These are phyloP conservation scores for Ochromonas danica DNA, from an alignment of 108 stramenopile species.

Conservation along the genomic window DNA sequence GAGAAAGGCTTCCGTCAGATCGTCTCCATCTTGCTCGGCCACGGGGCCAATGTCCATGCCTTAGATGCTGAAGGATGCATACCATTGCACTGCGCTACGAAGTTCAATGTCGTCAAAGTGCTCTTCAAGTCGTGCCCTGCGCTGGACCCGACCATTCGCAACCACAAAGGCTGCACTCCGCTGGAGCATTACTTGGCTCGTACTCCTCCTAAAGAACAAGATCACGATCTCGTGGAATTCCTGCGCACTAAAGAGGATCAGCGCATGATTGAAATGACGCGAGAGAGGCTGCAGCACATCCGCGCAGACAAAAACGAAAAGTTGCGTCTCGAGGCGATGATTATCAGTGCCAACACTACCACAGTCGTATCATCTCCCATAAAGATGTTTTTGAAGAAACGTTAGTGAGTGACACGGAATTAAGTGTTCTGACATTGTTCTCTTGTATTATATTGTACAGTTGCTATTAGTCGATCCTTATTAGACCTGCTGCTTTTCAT, in stretches of 20 bases:
- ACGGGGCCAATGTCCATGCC: not conserved
- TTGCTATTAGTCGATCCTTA: no score
- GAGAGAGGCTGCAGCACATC: not conserved
- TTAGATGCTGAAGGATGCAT: not conserved
- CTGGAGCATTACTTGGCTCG: not conserved
- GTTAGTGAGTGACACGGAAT: no score
- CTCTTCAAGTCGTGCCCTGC: not conserved
- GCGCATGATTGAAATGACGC: not conserved
- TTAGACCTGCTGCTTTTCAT: no score
- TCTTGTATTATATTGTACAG: no score
- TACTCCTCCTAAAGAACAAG: not conserved
- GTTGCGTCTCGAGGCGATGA: not conserved
- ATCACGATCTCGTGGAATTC: not conserved
- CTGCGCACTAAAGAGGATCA: not conserved
- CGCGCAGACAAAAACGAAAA: not conserved
- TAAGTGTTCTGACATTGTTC: no score
- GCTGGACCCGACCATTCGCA: not conserved
- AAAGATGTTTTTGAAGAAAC: no score
- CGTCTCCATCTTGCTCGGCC: not conserved
- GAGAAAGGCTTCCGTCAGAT: conserved; percentile 2
- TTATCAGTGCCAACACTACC: not conserved
- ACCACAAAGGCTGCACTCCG: not conserved
- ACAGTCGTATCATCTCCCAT: not conserved
- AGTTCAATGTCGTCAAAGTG: not conserved
- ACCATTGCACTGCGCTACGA: not conserved